Base-by-base conservation (phyloP, 1,139 yeast genomes). In the Hemisphaericaspora subhashii region DNA sequence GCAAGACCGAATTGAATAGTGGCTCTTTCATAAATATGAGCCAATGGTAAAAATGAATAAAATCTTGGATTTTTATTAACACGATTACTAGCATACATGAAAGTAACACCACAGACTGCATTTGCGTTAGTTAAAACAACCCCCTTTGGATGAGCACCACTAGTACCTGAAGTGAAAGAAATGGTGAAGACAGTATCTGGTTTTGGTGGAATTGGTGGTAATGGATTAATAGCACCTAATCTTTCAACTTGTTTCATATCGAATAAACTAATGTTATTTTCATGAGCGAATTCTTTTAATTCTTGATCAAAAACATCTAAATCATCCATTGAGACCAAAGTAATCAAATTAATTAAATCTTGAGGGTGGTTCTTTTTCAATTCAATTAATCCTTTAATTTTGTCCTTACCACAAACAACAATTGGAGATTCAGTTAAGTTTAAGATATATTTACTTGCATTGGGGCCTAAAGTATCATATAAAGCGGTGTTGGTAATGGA, bases 131-230 rank as follows among this genome's bases (percentile, higher is more conserved):
- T 66, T 48, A 83, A 62, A 24, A 77, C 74, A n/a, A 81, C 90
- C 34, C 90, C 90, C 58, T 84, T 84, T 13, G 90, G 90, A 40
- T 68, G 58, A 9, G 70, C 47, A 13, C 89, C 89, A 3, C 90
- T 83, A 17, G 90, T 82, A 24, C 90, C 90, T 6, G 89, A 81
- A 11, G 95, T 86, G 60, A 84, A 86, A 31, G 85, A 80, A 45
- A 86, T 79, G 36, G 90, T 82, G 49, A 79, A 77, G 13, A 72
- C 46, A 26, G 82, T 72, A 5, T 78, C 74, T 1, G 81, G 74
- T 0, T 53, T 58, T 12, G 89, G 86, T 6, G 78, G 75, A 27
- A 64, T 58, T 36, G 69, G 68, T 1, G 70, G 66, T 7, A 66
- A 54, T 4, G 77, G 76, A 49, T 68, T 68, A 22, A 72, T 53